These are phyloP conservation scores for Pistacia vera DNA, from an alignment of 345 rosid genomes.

Conservation along the genomic window DNA sequence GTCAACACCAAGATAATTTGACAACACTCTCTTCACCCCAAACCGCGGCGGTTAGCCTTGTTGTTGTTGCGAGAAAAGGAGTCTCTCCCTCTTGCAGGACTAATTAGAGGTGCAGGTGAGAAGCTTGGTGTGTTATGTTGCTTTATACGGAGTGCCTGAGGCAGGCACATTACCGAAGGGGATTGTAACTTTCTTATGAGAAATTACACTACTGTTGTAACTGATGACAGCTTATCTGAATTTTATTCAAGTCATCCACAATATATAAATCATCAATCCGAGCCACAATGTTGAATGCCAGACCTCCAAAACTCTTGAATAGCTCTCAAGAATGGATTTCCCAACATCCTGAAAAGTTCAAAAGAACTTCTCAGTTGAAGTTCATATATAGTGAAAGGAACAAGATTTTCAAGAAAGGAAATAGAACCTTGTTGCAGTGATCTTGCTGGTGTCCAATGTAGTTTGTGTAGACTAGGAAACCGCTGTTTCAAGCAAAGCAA, in stretches of 20 bases:
- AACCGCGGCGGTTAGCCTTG: slow-evolving; percentile 71
- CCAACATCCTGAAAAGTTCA: slow-evolving; percentile 72
- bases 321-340: slow-evolving; percentile 93
- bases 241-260: slow-evolving; percentile 88
- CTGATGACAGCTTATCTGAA: slow-evolving; percentile 58
- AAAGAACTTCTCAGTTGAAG: slow-evolving; percentile 8
- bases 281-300: slow-evolving; percentile 84
- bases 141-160: slow-evolving; percentile 67
- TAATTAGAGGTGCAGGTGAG: slow-evolving; percentile 60
- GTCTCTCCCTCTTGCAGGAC: slow-evolving; percentile 70
- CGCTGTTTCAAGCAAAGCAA: slow-evolving; percentile 89
- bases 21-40: slow-evolving; percentile 82
- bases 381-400: background rate
- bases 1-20: slow-evolving; percentile 79
- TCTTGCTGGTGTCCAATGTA: slow-evolving; percentile 85
- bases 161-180: slow-evolving; percentile 53
- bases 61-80: slow-evolving; percentile 52
- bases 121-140: slow-evolving; percentile 71
- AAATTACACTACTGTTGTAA: slow-evolving; percentile 55
- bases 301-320: slow-evolving; percentile 89
- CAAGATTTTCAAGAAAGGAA: background rate
- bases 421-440: slow-evolving; percentile 85
- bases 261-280: slow-evolving; percentile 86
- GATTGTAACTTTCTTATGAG: slow-evolving; percentile 64
- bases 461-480: slow-evolving; percentile 91